Base-by-base conservation (phyloP, 2,329 filamentous ascomycete species). In the Xylaria polymorpha region DNA sequence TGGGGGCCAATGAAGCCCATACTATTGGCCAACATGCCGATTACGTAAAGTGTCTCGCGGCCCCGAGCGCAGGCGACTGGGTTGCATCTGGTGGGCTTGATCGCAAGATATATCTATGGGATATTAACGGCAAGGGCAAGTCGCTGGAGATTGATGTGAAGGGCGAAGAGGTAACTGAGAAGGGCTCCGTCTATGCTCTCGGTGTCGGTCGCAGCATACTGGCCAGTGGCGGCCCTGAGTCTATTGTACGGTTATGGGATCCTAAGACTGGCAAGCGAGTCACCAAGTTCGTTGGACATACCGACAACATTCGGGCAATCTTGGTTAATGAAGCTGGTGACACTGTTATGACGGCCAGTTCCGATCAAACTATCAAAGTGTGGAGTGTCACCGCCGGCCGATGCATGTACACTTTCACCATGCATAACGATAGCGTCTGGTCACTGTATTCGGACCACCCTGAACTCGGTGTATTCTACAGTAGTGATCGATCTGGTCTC, bases 361-460 rank as follows among this genome's bases (percentile, higher is more conserved):
- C 95, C 1, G 96, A 99, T 79, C 94, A 97, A 81, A 98, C 96
- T 0, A 91, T 99, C 83, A 99, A 99, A 83, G 90, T 98, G 67
- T 99, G 96, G 96, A 98, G 94, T 73, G 91, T 98, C 74, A 96
- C 93, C 12, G 95, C 94, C 25, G 96, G 96, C 64, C 88, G 96
- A 74, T 99, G 96, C 85, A 95, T 98, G 91, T 94, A 98, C 81
- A 99, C 96, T 0, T 87, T 99, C 75, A 98, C 94, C 64, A 99
- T 99, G 96, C 96, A 99, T 82, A 97, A 97, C 78, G 94, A 97
- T 78, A 98, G 94, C 78, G 93, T 99, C 25, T 99, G 96, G 96
- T 97, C 94, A 1, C 85, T 99, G 25, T 97, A 92, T 80, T 98
- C 96, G 0, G 91, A 95, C 63, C 90, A 97, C 75, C 94, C 94